Base-by-base conservation (phyloP, 257 asterid genomes). In the Cynanchum wilfordii region DNA sequence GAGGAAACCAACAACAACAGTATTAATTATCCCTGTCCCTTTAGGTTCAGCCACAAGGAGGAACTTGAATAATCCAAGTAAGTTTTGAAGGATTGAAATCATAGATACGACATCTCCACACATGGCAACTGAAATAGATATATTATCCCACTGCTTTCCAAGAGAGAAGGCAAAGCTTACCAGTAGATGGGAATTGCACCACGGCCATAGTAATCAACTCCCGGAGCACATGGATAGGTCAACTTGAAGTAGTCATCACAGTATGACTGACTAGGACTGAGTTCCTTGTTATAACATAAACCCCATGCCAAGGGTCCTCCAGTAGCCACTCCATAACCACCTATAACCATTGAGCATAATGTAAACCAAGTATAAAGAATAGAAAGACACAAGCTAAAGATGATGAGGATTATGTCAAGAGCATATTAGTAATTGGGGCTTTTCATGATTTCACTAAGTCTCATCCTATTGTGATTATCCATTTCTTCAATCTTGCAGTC, bases 231-330 rank as follows among this genome's bases (percentile, higher is more conserved):
- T 0, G 95, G 95, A 66, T 87, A 85, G 40, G 74, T 70, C 27
- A 80, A 73, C 57, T 79, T 81, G 82, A 33, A 81, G 72, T 56
- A 79, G 10, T 84, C 87, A 63, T 79, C 78, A 68, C 87, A 84
- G 73, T 76, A 81, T 51, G 62, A 72, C 38, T 76, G 80, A 47
- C 70, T 79, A 57, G 87, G 87, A 77, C 87, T 84, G 84, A 84
- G 36, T 75, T 84, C 86, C 70, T 74, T 82, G 76, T 86, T 90
- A 79, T 89, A 94, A 80, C 97, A 91, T 11, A 91, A 87, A 45
- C 99, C 99, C 97, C 97, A 91, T 25, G 97, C 96, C 68, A 82
- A 75, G 5, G 97, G 99, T 72, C 99, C 97, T 3, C 98, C 97
- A 0, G 97, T 88, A 13, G 96, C 92, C n/a, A 89, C 97, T 52